Conservation (phyloP, 2,329 filamentous ascomycete genomes). For the Aspergillus novoparasiticus region DNA sequence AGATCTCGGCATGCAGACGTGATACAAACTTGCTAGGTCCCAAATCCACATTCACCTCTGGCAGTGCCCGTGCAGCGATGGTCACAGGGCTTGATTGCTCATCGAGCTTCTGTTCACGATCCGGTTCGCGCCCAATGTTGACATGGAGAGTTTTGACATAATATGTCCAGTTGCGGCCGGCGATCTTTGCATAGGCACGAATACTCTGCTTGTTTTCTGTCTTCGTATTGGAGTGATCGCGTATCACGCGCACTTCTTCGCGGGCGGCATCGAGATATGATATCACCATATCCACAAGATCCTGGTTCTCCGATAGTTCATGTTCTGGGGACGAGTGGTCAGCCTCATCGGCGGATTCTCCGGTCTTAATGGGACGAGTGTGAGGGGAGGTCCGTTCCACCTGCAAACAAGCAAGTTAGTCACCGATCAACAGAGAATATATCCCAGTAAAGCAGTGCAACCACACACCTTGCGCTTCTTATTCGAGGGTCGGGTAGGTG, state of each 20-base stretch:
- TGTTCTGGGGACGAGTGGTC: conserved; percentile 46
- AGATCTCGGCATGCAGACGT: conserved; percentile 73
- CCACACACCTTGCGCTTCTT: conserved; percentile 52
- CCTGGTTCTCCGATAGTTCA: conserved; percentile 45
- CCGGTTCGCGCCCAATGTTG: conserved; percentile 53
- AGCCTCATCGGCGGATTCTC: conserved; percentile 44
- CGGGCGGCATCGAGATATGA: conserved; percentile 47
- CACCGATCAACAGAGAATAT: not conserved
- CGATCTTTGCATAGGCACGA: conserved; percentile 54
- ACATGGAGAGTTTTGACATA: conserved; percentile 53
- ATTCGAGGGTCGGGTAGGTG: conserved; percentile 48
- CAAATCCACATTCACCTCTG: conserved; percentile 79
- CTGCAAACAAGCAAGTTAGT: conserved; percentile 21
- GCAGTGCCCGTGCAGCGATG: conserved; percentile 46
- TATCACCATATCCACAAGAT: conserved; percentile 51
- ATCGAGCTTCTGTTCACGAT: conserved; percentile 45
- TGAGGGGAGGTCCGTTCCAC: conserved; percentile 39
- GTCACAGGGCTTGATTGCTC: conserved; percentile 51
- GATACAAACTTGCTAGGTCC: conserved; percentile 82
- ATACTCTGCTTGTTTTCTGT: conserved; percentile 50
- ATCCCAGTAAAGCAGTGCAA: not conserved
- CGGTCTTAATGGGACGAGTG: conserved; percentile 34
- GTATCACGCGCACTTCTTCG: conserved; percentile 47
- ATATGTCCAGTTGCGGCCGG: conserved; percentile 55
- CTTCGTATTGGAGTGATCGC: conserved; percentile 49